Evolutionary conservation across 805 yeast genomes (phyloP).

Genomic region (Ogataea dorogensis): DNA sequence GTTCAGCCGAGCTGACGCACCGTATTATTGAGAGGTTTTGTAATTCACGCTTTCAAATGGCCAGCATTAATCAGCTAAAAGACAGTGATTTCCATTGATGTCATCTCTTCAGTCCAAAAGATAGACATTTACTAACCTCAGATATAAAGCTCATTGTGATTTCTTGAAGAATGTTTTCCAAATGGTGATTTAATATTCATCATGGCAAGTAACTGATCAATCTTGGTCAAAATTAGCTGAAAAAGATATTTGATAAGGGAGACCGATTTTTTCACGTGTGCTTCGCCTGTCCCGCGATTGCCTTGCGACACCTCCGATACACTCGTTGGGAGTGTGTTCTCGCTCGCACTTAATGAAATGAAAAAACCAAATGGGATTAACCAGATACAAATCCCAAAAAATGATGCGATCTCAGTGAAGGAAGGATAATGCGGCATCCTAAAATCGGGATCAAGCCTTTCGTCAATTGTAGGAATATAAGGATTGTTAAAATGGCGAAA

Average conservation of each 20-base stretch:
- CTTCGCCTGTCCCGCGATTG: conserved; percentile 20
- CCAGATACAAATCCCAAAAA: conserved; percentile 94
- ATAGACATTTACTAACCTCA: conserved; percentile 6
- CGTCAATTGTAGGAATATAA: conserved; percentile 65
- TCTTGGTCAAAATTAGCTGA: conserved; percentile 46
- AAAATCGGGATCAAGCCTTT: conserved; percentile 56
- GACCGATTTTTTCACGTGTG: conserved; percentile 42
- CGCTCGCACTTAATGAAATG: conserved; percentile 89
- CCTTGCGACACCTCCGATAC: conserved; percentile 30
- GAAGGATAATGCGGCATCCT: conserved; percentile 69
- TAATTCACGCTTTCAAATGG: neutral
- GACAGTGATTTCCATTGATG: no score
- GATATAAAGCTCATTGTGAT: conserved; percentile 32
- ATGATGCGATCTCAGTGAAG: conserved; percentile 89
- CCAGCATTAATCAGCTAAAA: neutral
- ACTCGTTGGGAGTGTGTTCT: conserved; percentile 70
- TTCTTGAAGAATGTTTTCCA: conserved; percentile 15
- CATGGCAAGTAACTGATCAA: conserved; percentile 47
- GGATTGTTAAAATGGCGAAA: conserved; percentile 77
- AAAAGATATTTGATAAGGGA: conserved; percentile 72
- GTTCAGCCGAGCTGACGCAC: no score
- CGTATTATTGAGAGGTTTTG: neutral
- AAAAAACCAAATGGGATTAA: conserved; percentile 89
- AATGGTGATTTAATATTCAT: conserved; percentile 57
- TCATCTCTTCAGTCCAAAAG: neutral